Evolutionary conservation across 2,329 filamentous ascomycete genomes (phyloP), one percentile per base, ranked within the genome.

Genomic region (Reticulascus tulasneorum): DNA sequence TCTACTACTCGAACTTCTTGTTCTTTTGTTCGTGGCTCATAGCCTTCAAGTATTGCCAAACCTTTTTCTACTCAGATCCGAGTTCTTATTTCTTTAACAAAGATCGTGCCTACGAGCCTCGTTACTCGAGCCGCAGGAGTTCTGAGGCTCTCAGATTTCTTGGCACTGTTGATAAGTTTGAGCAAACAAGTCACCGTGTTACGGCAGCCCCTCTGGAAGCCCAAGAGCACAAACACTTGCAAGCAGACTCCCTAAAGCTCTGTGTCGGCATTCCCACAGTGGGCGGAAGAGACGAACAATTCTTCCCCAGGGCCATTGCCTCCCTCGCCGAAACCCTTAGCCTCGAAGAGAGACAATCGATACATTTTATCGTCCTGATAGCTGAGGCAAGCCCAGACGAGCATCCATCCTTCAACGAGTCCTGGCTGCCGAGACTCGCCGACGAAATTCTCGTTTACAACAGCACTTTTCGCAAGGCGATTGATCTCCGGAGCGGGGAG

Each of bases 241-340:
- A 30, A 2, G 28, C 38, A 2, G 31, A 38, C 8, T 35, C 38
- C 9, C 16, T 35, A 19, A 42, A 34, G 16, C 33, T 60, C 5
- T 61, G 58, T 37, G 45, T 61, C 29, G 58, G 58, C 23, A 57
- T 61, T n/a, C 58, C 58, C 10, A 58, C 51, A 43, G 45, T 61
- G 23, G 59, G 56, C 40, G 54, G 58, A 13, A 55, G 50, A 10
- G 43, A 45, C 18, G 46, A 52, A 8, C 51, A 49, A 3, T 58
- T 58, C 24, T 45, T 61, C 6, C 40, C 46, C 3, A 47, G 50
- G 25, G 50, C 58, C 7, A 38, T 61, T 15, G 55, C 50, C 6
- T 58, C 52, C 11, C 51, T 63, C 13, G 46, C 55, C 17, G 55
- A 61, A 33, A 48, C 48, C 3, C 42, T 63, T 9, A 53, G 49